Evolutionary conservation across 352 stramenopile genomes (phyloP), one percentile per base, ranked within the genome.

Genomic region (Plasmopara viticola): DNA sequence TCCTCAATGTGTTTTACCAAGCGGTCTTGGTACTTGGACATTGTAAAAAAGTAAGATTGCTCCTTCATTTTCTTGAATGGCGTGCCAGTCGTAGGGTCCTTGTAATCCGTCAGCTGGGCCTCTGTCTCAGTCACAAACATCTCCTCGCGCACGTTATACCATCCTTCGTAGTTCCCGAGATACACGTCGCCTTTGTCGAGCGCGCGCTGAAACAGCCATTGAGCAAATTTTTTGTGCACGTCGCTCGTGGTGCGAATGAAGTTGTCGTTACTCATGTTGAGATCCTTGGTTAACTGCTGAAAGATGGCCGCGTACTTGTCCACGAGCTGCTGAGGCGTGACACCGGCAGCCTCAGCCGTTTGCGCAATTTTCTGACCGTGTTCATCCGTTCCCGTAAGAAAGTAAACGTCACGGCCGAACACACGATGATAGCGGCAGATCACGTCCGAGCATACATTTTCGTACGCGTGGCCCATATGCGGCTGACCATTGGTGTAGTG

Each of bases 351-450:
- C 44, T 96, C 95, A 0, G 96, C 97, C 17, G 94, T 97, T 62
- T 98, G 95, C 51, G 97, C 96, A 63, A 99, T 98, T 80, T 99
- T 99, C 76, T 99, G 96, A 12, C 97, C 97, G 65, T 99, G 97
- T 72, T 99, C 97, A 75, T 99, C 97, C 9, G 96, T 96, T 31
- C 82, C 82, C 40, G 84, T 95, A 39, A 94, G 64, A 65, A 94
- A 95, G 56, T 78, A 89, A 38, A 90, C 79, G 40, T 94, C 74
- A 33, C 84, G 74, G 8, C 87, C 90, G 53, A 89, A 93, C 51
- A 69, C 64, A 51, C 96, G 90, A 51, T 97, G 79, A 69, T 98
- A 99, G 17, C 97, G 86, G 37, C 78, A 81, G 60, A 99, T 93
- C n/a, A 98, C 92, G 74, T 99, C 97, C 12, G 95, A 72, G 37